phyloP scores from a whole-genome alignment of 371 early-diverging fungal species.

The Rhizopus stolonifer region DNA sequence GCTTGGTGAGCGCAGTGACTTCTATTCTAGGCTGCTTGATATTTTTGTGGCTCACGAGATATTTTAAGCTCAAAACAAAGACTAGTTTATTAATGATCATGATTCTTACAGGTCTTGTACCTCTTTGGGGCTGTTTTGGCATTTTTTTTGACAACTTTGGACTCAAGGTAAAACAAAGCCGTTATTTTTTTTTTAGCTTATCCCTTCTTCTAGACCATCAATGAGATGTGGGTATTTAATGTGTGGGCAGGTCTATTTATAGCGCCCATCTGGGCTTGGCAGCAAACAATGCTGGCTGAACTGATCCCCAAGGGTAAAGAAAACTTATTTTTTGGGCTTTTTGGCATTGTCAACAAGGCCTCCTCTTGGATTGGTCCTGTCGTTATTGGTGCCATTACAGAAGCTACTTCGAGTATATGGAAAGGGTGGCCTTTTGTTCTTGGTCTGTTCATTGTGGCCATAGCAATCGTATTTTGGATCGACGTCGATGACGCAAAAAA shows the following conservation, averaged over 20 bases:
- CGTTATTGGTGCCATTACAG: slow-evolving; percentile 53
- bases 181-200: background rate
- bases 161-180: slow-evolving; percentile 11
- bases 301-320: slow-evolving; percentile 53
- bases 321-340: slow-evolving; percentile 56
- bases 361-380: slow-evolving; percentile 66
- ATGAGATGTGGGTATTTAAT: slow-evolving; percentile 41
- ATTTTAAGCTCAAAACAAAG: slow-evolving; percentile 30
- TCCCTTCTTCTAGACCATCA: slow-evolving; percentile 2
- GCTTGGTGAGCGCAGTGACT: slow-evolving; percentile 28
- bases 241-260: slow-evolving; percentile 45
- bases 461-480: slow-evolving; percentile 39
- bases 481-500: slow-evolving; percentile 55
- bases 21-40: slow-evolving; percentile 42
- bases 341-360: slow-evolving; percentile 63
- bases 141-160: slow-evolving; percentile 26
- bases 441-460: slow-evolving; percentile 42
- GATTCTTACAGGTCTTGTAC: slow-evolving; percentile 21
- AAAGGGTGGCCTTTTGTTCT: slow-evolving; percentile 38
- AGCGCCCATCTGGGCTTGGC: slow-evolving; percentile 51
- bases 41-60: slow-evolving; percentile 36
- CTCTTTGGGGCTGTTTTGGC: slow-evolving; percentile 46
- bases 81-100: slow-evolving; percentile 35
- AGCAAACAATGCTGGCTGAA: slow-evolving; percentile 37
- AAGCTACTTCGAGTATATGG: slow-evolving; percentile 34